Evolutionary conservation across 768 basidiomycete species (phyloP).

Genomic region (Pleurotus giganteus): DNA sequence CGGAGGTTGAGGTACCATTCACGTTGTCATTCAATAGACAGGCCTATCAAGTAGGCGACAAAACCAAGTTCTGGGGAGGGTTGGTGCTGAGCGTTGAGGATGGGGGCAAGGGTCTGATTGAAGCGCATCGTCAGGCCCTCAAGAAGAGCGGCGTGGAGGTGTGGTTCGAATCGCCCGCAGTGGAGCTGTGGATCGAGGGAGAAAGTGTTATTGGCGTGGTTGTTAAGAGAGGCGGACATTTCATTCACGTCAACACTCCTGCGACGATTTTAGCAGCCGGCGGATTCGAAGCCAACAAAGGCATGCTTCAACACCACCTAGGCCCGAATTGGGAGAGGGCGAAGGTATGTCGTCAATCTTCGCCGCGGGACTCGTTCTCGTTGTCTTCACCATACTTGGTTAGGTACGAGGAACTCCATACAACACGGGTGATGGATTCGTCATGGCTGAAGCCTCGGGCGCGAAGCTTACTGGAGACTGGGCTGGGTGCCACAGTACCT

Average conservation of each 20-base stretch:
- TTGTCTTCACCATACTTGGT: too few species aligned
- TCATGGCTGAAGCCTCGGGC: conserved; percentile 47
- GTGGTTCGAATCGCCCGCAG: conserved; percentile 56
- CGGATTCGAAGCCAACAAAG: conserved; percentile 59
- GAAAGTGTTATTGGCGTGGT: conserved; percentile 45
- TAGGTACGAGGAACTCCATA: conserved; percentile 74
- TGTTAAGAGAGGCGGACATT: conserved; percentile 36
- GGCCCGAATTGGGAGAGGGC: conserved; percentile 60
- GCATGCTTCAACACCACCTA: conserved; percentile 50
- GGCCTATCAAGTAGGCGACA: conserved; percentile 61
- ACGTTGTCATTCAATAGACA: conserved; percentile 61
- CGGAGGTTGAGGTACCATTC: conserved; percentile 51
- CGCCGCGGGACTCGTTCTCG: not conserved
- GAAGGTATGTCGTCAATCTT: conserved; percentile 33
- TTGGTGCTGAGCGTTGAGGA: conserved; percentile 59
- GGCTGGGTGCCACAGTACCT: conserved; percentile 68
- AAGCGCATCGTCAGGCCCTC: conserved; percentile 50
- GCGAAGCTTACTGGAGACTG: conserved; percentile 65
- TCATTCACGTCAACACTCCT: conserved; percentile 32
- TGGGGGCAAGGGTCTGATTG: conserved; percentile 68
- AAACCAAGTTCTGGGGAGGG: conserved; percentile 71
- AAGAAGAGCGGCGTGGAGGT: conserved; percentile 47
- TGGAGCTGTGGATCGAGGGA: conserved; percentile 33
- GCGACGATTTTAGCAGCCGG: conserved; percentile 64
- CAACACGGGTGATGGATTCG: conserved; percentile 65